phyloP scores from a whole-genome alignment of 768 basidiomycete genomes.

The Plicaturopsis crispa region DNA sequence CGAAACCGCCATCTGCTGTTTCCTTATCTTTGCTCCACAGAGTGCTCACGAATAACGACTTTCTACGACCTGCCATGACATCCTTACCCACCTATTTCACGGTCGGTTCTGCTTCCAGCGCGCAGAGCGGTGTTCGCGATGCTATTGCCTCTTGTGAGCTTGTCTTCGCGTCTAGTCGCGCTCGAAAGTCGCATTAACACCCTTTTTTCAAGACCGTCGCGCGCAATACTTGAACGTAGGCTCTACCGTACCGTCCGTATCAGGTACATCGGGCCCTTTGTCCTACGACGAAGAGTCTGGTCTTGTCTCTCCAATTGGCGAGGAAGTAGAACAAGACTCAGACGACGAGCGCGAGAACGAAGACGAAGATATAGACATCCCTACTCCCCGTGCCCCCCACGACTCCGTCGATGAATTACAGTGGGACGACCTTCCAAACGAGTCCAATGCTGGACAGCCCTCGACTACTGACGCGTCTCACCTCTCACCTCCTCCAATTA shows the following conservation, averaged over 20 bases:
- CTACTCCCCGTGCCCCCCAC: conserved; percentile 4
- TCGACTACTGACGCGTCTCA: not conserved
- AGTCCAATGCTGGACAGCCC: not conserved
- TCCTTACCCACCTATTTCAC: conserved; percentile 37
- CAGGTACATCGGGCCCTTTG: conserved; percentile 31
- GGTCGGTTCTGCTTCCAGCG: conserved; percentile 41
- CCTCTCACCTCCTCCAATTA: not conserved
- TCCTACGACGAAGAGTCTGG: conserved; percentile 33
- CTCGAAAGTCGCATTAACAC: conserved; percentile 2
- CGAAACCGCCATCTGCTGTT: no score
- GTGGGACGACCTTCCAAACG: conserved; percentile 17
- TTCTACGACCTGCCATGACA: conserved; percentile 27
- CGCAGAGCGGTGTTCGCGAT: conserved; percentile 37
- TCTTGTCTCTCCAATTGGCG: conserved; percentile 7
- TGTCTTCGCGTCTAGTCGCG: conserved; percentile 2
- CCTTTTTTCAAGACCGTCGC: conserved; percentile 55
- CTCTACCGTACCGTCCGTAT: conserved; percentile 45
- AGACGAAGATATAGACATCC: conserved; percentile 2
- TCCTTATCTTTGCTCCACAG: no score
- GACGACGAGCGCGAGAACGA: conserved; percentile 13
- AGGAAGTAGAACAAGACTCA: conserved; percentile 16
- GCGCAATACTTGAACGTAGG: conserved; percentile 53
- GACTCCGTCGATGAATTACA: conserved; percentile 13
- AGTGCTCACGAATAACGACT: not conserved
- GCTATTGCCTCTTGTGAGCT: conserved; percentile 54